A percentile compares a stretch with the other conserved stretches of the same genome.
Conservation (phyloP, 1,284 basidiomycete species). For the Ustilago crameri region DNA sequence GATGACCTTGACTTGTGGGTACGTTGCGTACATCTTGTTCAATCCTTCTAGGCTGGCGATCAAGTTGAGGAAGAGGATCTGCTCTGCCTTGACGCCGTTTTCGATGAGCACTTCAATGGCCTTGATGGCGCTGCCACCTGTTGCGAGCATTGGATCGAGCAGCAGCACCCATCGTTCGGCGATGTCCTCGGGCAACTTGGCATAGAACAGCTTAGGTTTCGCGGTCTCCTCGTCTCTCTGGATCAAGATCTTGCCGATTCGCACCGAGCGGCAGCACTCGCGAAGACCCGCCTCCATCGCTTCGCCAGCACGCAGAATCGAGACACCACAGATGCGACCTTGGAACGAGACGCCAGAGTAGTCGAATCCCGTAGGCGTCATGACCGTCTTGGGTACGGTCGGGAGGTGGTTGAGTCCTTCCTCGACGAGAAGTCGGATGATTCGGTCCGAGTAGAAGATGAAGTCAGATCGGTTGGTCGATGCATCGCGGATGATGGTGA, state of each 20-base stretch:
- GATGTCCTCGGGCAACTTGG: constrained; percentile 92
- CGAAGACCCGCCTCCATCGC: constrained; percentile 77
- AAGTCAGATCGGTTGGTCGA: constrained; percentile 81
- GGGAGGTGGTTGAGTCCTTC: constrained; percentile 93
- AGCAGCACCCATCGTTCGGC: constrained; percentile 89
- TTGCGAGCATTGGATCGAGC: constrained; percentile 95
- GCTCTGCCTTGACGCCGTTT: constrained; percentile 79
- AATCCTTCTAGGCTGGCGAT: constrained; percentile 93
- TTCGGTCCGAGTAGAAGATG: constrained; percentile 87
- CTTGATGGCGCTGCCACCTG: constrained; percentile 96
- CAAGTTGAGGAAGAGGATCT: constrained; percentile 96
- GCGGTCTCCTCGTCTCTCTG: constrained; percentile 65
- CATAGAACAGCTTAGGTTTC: constrained; percentile 70
- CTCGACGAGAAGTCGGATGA: constrained; percentile 75
- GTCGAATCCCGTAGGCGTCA: constrained; percentile 74
- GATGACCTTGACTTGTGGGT: constrained; percentile 84
- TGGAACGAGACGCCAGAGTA: constrained; percentile 70
- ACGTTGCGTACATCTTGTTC: constrained; percentile 80
- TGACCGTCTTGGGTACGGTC: constrained; percentile 55
- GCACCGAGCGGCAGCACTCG: constrained; percentile 78
- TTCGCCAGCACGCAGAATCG: constrained; percentile 69
- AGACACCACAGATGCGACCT: constrained; percentile 62
- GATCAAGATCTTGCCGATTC: constrained; percentile 70
- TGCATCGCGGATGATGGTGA: constrained; percentile 85
- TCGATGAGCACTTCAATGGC: constrained; percentile 93